Percentiles rank a stretch among this genome's conserved stretches.
phyloP scores from a whole-genome alignment of 176 grass and related monocot species.

The Tillandsia leiboldiana region DNA sequence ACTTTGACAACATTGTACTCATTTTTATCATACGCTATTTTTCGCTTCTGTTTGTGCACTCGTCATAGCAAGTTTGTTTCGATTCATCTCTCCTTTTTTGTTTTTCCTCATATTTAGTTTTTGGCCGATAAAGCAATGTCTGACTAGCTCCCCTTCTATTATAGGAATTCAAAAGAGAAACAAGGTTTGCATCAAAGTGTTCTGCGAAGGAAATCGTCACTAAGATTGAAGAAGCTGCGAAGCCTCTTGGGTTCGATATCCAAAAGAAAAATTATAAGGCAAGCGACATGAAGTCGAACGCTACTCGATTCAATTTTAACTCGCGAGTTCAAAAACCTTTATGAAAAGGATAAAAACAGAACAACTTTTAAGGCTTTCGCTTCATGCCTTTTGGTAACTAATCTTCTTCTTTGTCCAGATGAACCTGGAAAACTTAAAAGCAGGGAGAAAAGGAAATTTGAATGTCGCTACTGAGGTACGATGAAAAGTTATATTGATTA shows the following conservation, averaged over 20 bases:
- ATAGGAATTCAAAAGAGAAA: slow-evolving; percentile 96
- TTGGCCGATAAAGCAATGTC: slow-evolving; percentile 1
- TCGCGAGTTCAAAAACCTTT: background rate
- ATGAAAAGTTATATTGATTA: slow-evolving; percentile 10
- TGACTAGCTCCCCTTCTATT: slow-evolving; percentile 13
- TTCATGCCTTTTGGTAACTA: background rate
- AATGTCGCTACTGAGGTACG: slow-evolving; percentile 91
- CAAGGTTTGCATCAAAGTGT: slow-evolving; percentile 86
- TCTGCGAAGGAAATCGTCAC: slow-evolving; percentile 79
- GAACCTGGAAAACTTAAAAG: slow-evolving; percentile 82
- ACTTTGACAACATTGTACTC: too few relatives aligned
- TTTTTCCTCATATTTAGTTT: background rate
- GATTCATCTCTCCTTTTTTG: background rate
- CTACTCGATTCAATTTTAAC: slow-evolving; percentile 3
- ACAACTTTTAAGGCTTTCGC: background rate
- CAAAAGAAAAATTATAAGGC: slow-evolving; percentile 99
- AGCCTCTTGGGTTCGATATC: slow-evolving; percentile 92
- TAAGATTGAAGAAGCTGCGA: slow-evolving; percentile 95
- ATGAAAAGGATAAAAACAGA: background rate
- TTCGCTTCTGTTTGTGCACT: too few relatives aligned
- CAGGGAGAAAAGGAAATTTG: slow-evolving; percentile 97
- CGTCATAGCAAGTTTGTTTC: background rate
- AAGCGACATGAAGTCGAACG: slow-evolving; percentile 1
- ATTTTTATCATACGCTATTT: too few relatives aligned
- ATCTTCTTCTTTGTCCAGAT: slow-evolving; percentile 49